Conservation (phyloP, 2,329 filamentous ascomycete genomes). For the Hypoxylon sp. region DNA sequence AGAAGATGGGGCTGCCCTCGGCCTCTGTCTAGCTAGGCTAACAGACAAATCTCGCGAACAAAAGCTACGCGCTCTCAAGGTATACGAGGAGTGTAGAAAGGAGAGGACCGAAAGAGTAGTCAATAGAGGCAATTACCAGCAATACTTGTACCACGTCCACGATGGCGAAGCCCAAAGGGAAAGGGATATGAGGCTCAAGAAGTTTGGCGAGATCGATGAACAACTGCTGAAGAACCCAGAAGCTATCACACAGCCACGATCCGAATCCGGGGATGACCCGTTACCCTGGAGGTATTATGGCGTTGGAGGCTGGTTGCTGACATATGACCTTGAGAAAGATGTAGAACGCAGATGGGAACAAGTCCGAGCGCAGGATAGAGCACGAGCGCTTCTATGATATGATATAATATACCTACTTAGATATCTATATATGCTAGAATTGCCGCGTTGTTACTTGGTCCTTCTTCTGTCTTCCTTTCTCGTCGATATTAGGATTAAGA, state of each 20-base stretch:
- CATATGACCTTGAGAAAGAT: conserved; percentile 58
- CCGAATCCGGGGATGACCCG: conserved; percentile 58
- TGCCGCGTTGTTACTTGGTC: background rate
- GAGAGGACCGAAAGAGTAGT: conserved; percentile 73
- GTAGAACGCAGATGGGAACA: conserved; percentile 56
- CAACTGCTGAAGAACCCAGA: conserved; percentile 29
- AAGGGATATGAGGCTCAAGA: conserved; percentile 60
- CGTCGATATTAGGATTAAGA: background rate
- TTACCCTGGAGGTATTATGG: conserved; percentile 60
- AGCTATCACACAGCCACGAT: conserved; percentile 19
- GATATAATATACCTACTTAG: conserved; percentile 28
- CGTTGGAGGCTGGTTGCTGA: conserved; percentile 59
- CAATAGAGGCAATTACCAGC: conserved; percentile 71
- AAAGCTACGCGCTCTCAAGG: conserved; percentile 56
- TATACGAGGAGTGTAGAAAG: conserved; percentile 72
- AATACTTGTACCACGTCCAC: conserved; percentile 72
- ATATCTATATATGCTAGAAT: background rate
- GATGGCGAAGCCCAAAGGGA: conserved; percentile 70
- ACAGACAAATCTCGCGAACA: conserved; percentile 57
- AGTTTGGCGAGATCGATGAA: conserved; percentile 52
- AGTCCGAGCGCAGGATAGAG: conserved; percentile 2
- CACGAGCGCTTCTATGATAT: conserved; percentile 45
- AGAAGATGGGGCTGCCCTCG: conserved; percentile 65
- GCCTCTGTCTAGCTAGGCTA: conserved; percentile 66
- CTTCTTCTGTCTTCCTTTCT: background rate